Conservation (phyloP, 768 basidiomycete genomes). For the Kwoniella sp. region DNA sequence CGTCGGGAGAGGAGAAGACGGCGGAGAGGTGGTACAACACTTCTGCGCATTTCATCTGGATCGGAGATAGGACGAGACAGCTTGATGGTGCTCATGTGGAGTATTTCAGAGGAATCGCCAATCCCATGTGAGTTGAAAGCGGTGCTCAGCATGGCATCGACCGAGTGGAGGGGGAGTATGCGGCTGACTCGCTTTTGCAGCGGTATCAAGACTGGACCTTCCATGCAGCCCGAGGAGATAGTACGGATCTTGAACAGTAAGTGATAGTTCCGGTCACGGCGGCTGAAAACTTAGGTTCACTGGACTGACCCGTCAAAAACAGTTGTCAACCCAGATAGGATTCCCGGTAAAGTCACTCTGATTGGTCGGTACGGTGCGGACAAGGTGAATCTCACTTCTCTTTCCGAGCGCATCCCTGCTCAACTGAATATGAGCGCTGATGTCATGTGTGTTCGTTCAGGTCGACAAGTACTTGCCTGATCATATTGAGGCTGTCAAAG, state of each 20-base stretch:
- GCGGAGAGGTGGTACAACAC: conserved; percentile 74
- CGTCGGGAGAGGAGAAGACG: not conserved
- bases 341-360: conserved; percentile 78
- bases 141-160: too few species aligned
- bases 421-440: not conserved
- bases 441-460: conserved; percentile 55
- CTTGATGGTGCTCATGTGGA: conserved; percentile 92
- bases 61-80: conserved; percentile 92
- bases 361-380: conserved; percentile 91
- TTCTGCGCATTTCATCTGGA: conserved; percentile 93
- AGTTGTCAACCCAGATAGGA: conserved; percentile 87
- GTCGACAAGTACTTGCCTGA: conserved; percentile 71
- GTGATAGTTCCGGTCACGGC: conserved; percentile 11
- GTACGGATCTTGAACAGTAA: conserved; percentile 72
- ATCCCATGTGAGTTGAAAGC: conserved; percentile 47
- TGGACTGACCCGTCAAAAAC: not conserved
- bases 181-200: too few species aligned
- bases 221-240: conserved; percentile 76
- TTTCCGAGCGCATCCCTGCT: not conserved
- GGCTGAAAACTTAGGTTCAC: not conserved
- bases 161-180: too few species aligned
- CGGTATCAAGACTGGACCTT: conserved; percentile 93
- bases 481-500: conserved; percentile 79
- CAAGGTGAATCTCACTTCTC: conserved; percentile 62
- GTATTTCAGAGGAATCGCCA: conserved; percentile 56